These are phyloP conservation scores for Aspergillus eucalypticola DNA, from an alignment of 2,329 filamentous ascomycete genomes.

Conservation along the genomic window DNA sequence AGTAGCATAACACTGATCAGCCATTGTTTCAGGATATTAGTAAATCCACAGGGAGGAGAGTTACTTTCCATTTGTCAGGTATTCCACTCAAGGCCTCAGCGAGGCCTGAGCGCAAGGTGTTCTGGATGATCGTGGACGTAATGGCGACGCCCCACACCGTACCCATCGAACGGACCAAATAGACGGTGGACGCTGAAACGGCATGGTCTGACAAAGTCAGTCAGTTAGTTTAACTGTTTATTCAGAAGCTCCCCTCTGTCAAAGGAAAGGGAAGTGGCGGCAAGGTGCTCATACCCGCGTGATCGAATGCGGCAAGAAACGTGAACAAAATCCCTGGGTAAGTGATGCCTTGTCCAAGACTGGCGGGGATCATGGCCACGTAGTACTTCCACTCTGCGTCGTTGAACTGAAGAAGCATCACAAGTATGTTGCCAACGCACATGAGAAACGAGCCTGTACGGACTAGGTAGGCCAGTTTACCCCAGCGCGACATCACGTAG, in stretches of 20 bases:
- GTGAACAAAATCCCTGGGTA: slow-evolving; percentile 59
- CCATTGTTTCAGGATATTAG: slow-evolving; percentile 14
- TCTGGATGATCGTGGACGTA: slow-evolving; percentile 64
- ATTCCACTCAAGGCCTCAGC: slow-evolving; percentile 56
- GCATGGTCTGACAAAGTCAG: slow-evolving; percentile 57
- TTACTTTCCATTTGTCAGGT: slow-evolving; percentile 60
- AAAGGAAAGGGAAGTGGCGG: not conserved
- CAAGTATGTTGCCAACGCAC: slow-evolving; percentile 46
- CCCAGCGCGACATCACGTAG: slow-evolving; percentile 52
- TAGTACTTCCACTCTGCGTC: slow-evolving; percentile 50
- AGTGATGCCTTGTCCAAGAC: slow-evolving; percentile 50
- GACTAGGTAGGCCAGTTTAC: slow-evolving; percentile 45
- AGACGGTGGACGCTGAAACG: slow-evolving; percentile 63
- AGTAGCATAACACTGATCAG: slow-evolving; percentile 26
- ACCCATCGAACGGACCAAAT: slow-evolving; percentile 64
- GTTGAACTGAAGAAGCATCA: slow-evolving; percentile 44
- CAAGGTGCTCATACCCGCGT: slow-evolving; percentile 50
- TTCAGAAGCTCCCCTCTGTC: not conserved
- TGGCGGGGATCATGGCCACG: slow-evolving; percentile 48
- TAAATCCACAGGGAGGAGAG: slow-evolving; percentile 27
- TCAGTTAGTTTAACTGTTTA: not conserved
- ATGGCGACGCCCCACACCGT: slow-evolving; percentile 66
- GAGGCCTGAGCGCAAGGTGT: slow-evolving; percentile 57
- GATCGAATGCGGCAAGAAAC: slow-evolving; percentile 63
- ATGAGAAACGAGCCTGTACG: slow-evolving; percentile 45